Conservation (phyloP, 306 rosid species). For the Trifolium subterraneum region DNA sequence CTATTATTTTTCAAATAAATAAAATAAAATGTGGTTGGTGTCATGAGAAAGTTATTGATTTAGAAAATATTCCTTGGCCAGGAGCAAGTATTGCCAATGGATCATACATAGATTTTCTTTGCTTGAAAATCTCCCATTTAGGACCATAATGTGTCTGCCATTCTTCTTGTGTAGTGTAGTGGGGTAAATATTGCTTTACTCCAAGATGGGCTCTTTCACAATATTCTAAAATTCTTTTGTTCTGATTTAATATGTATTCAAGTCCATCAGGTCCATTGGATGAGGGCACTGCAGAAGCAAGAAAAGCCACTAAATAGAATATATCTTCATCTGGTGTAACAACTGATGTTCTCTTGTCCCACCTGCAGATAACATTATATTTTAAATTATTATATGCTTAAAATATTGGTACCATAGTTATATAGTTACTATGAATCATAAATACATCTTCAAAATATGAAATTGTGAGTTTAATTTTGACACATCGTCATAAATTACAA, state of each 20-base stretch:
- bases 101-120: slow-evolving; percentile 83
- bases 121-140: slow-evolving; percentile 70
- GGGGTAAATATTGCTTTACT: slow-evolving; percentile 88
- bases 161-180: slow-evolving; percentile 70
- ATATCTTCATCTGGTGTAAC: slow-evolving; percentile 84
- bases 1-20: background rate
- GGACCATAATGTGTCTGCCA: slow-evolving; percentile 95
- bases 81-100: slow-evolving; percentile 92
- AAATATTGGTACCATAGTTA: background rate
- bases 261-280: slow-evolving; percentile 78
- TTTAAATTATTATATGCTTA: slow-evolving; percentile 22
- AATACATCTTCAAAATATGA: too few species aligned
- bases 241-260: slow-evolving; percentile 76
- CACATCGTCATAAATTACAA: too few species aligned
- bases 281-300: slow-evolving; percentile 86
- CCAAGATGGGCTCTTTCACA: slow-evolving; percentile 79
- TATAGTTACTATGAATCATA: too few species aligned
- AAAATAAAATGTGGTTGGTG: slow-evolving; percentile 13
- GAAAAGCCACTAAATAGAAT: slow-evolving; percentile 89
- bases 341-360: slow-evolving; percentile 77
- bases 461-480: too few species aligned
- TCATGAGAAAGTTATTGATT: slow-evolving; percentile 62
- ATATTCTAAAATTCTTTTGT: slow-evolving; percentile 81
- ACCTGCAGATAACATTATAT: slow-evolving; percentile 66
- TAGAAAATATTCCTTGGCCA: slow-evolving; percentile 87